Evolutionary conservation across 148 eudicot species (phyloP).

Genomic region (Silene uniflora): DNA sequence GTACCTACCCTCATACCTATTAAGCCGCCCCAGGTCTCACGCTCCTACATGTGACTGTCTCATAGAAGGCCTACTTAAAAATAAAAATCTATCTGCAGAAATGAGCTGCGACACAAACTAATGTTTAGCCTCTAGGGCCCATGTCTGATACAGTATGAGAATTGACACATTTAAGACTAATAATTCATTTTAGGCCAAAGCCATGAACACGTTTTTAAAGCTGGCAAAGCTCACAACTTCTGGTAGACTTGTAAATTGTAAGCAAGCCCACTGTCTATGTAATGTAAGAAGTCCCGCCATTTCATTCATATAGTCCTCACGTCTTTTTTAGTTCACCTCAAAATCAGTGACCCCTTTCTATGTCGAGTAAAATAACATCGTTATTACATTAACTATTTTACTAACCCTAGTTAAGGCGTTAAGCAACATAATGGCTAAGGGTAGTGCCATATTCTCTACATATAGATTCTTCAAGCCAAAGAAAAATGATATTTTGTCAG

Average conservation of each 20-base stretch:
- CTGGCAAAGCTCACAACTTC: background rate
- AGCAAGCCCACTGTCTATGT: background rate
- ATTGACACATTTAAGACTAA: background rate
- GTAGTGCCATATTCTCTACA: background rate
- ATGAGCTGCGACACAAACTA: background rate
- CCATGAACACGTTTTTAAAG: background rate
- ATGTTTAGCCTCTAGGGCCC: background rate
- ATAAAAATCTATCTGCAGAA: background rate
- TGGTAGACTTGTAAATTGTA: background rate
- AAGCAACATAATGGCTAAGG: background rate
- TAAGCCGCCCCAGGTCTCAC: background rate
- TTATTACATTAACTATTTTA: too few relatives aligned
- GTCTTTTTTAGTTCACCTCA: background rate
- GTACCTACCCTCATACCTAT: background rate
- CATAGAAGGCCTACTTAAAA: background rate
- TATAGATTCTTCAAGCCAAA: background rate
- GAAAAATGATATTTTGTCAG: background rate
- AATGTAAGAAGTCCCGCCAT: background rate
- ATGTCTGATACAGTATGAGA: conserved; percentile 1
- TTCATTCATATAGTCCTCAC: background rate
- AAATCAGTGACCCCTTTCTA: background rate
- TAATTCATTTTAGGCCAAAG: background rate
- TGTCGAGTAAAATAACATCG: background rate
- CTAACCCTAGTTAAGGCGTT: background rate
- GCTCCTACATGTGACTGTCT: background rate